Base-by-base conservation (phyloP, 129 eudicot genomes). In the Lactuca sativa region DNA sequence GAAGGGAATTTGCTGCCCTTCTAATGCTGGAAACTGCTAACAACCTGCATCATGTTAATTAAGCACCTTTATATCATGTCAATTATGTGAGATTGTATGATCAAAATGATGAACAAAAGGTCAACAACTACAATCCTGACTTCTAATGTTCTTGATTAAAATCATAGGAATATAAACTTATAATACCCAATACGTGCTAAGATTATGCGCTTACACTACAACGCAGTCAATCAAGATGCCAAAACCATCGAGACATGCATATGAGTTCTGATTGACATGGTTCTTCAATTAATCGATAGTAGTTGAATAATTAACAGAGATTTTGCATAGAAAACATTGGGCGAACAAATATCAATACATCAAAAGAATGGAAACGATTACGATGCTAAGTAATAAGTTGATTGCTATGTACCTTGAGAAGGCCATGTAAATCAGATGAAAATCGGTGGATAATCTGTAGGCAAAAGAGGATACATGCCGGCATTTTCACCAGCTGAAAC, bases 1-100 rank as follows among this genome's bases (percentile, higher is more conserved):
- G 64, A 81, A 90, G 64, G 74, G 84, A 78, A 66, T 76, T 33
- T 30, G 78, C 79, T 62, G 71, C 82, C 83, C 82, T 71, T 78
- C 79, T 82, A 82, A 63, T 65, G 30, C 64, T 71, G 68, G 71
- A 65, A 62, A 70, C 67, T 64, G 82, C 84, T 66, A 77, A 78
- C 67, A 76, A 51, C 82, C 96, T 89, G 91, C 89, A 77, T 47
- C 32, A 53, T n/a, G 54, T 56, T 31, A 69, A 65, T 14, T 37
- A 15, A 67, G 53, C 57, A 62, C 17, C 71, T 33, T 17, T 65
- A 72, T 54, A 56, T 62, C 71, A 62, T 67, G 66, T 36, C 56
- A 44, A 40, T 12, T 40, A 61, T n/a, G 14, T 56, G 52, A 64
- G 9, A 38, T 47, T 48, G 18, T 21, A 32, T 54, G 21, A 62